These are phyloP conservation scores for Colletotrichum shisoi DNA, from an alignment of 2,329 filamentous ascomycete genomes.

Conservation along the genomic window DNA sequence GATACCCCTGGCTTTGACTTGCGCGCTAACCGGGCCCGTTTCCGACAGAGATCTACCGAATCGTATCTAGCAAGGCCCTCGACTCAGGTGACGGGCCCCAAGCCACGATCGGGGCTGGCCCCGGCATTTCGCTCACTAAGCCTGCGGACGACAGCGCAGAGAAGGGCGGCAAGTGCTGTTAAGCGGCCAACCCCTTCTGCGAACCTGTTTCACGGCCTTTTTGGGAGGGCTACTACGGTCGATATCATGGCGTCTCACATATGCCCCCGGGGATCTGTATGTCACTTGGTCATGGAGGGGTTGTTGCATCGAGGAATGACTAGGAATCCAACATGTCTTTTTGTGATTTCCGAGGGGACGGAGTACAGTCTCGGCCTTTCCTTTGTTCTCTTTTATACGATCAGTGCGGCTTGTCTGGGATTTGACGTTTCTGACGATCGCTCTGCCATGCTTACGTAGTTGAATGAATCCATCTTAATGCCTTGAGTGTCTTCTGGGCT, in stretches of 20 bases:
- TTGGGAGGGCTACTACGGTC: constrained; percentile 39
- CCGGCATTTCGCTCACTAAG: constrained; percentile 87
- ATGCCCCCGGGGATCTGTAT: constrained; percentile 45
- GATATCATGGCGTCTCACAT: constrained; percentile 47
- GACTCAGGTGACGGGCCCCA: constrained; percentile 85
- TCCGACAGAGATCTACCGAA: constrained; percentile 91
- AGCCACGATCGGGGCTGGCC: constrained; percentile 79
- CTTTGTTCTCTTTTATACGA: constrained; percentile 39
- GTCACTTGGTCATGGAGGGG: constrained; percentile 39
- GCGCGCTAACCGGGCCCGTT: constrained; percentile 9
- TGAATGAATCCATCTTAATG: constrained; percentile 42
- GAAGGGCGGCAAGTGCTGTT: constrained; percentile 86
- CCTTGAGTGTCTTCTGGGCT: constrained; percentile 8
- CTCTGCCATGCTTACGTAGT: constrained; percentile 41
- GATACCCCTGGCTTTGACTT: background rate
- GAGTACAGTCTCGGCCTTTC: constrained; percentile 43
- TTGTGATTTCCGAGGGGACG: constrained; percentile 44
- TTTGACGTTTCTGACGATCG: constrained; percentile 40
- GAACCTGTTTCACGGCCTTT: constrained; percentile 37
- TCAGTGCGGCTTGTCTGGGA: constrained; percentile 37
- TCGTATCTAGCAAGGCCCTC: constrained; percentile 96
- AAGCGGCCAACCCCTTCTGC: constrained; percentile 46
- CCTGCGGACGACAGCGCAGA: constrained; percentile 76
- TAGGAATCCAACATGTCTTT: constrained; percentile 41
- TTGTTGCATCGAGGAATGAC: constrained; percentile 40